Percentiles rank a stretch among this genome's conserved stretches.
Conservation (phyloP, 176 grass and related monocot species). For the Juncus effusus region DNA sequence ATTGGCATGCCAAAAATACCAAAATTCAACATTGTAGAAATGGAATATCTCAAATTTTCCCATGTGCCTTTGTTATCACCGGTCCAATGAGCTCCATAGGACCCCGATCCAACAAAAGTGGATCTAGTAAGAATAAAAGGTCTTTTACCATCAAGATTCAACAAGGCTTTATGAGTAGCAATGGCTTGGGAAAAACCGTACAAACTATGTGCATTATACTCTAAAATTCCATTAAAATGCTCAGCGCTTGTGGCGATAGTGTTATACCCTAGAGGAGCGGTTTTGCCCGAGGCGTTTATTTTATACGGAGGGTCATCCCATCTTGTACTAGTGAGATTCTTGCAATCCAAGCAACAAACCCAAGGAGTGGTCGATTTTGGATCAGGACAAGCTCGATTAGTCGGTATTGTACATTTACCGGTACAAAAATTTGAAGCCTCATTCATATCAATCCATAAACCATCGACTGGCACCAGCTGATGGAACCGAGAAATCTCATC, state of each 20-base stretch:
- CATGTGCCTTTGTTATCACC: conserved; percentile 95
- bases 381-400: conserved; percentile 42
- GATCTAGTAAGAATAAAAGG: conserved; percentile 90
- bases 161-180: conserved; percentile 67
- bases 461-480: conserved; percentile 66
- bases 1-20: conserved; percentile 95
- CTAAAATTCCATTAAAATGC: conserved; percentile 66
- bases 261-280: conserved; percentile 67
- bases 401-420: conserved; percentile 73
- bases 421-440: conserved; percentile 96
- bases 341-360: conserved; percentile 93
- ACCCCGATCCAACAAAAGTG: conserved; percentile 65
- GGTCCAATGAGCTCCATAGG: conserved; percentile 78
- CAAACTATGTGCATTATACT: conserved; percentile 80
- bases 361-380: conserved; percentile 60
- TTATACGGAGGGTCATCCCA: conserved; percentile 96
- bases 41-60: conserved; percentile 74
- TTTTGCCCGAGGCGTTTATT: conserved; percentile 74
- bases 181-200: conserved; percentile 88
- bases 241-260: conserved; percentile 67
- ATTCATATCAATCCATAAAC: conserved; percentile 98
- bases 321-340: conserved; percentile 78
- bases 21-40: conserved; percentile 76
- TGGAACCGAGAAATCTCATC: conserved; percentile 87
- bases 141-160: conserved; percentile 55